Conservation (phyloP, 192 early-diverging fungal genomes). For the Cetraspora pellucida region DNA sequence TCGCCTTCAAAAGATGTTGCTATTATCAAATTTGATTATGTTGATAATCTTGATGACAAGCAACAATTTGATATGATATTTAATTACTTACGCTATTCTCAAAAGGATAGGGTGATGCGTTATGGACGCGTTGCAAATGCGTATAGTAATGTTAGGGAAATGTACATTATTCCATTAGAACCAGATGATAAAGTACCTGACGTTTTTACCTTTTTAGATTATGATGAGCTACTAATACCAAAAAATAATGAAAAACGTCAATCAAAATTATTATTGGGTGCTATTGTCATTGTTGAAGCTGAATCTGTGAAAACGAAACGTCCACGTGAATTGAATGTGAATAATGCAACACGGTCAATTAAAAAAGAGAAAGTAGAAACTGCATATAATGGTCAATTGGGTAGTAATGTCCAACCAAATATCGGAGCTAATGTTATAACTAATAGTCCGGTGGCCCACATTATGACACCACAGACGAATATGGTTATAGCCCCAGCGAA, state of each 20-base stretch:
- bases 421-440: neutral
- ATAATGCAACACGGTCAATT: neutral
- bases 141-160: conserved; percentile 69
- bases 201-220: conserved; percentile 56
- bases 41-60: conserved; percentile 9
- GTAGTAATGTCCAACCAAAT: neutral
- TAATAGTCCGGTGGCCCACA: neutral
- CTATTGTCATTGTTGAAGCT: conserved; percentile 25
- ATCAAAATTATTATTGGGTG: conserved; percentile 32
- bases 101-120: conserved; percentile 34
- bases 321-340: neutral
- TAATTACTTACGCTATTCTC: conserved; percentile 59
- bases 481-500: neutral
- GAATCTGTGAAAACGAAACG: conserved; percentile 31
- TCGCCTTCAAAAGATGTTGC: conserved; percentile 62
- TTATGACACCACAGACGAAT: neutral
- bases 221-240: conserved; percentile 37
- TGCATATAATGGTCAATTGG: neutral
- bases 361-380: conserved; percentile 12
- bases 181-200: conserved; percentile 55
- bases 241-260: conserved; percentile 21
- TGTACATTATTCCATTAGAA: conserved; percentile 72
- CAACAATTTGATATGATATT: conserved; percentile 55
- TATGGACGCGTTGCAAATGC: conserved; percentile 71
- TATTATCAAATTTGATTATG: conserved; percentile 58